Evolutionary conservation across 371 early-diverging fungal species (phyloP), one percentile per base, ranked within the genome.

Genomic region (Lichtheimia corymbifera): DNA sequence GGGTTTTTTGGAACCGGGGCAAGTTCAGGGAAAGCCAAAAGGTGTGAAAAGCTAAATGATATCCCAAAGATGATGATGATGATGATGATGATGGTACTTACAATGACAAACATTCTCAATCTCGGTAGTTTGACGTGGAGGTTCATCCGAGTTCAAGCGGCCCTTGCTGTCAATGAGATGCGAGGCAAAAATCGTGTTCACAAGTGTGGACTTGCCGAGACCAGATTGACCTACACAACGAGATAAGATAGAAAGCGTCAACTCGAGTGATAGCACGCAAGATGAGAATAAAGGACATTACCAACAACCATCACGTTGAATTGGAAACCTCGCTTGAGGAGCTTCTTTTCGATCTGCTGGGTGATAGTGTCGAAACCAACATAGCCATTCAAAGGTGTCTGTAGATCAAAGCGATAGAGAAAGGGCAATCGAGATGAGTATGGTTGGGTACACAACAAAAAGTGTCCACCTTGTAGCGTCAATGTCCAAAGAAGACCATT

Each of bases 311-410:
- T 93, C 62, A 97, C 83, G 80, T 97, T 97, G 77, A 97, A 92
- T 72, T 89, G 88, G 82, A 97, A 96, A 41, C 96, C 96, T 47
- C 95, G 89, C 83, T 96, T 94, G 54, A 95, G 74, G 62, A 95
- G 84, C 80, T 94, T 94, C 79, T 88, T 89, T 72, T 95, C 93
- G 68, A 95, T 93, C 79, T 97, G 97, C 61, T 86, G 83, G 59
- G 96, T 92, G 81, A 96, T 91, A 65, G 92, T 89, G 77, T 96
- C 97, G 77, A 96, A 96, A 64, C 97, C 97, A 71, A 97, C 97
- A 77, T 96, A 96, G 55, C 85, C 83, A 68, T 85, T 86, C 56
- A 88, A 79, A 44, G 59, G 59, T 59, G 83, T 80, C 88, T 88
- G 56, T 52, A 20, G 51, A 51, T 9, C 5, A 49, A 25, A 45